Evolutionary conservation across 768 basidiomycete species (phyloP), one percentile per base, ranked within the genome.

Genomic region (Coprinellus micaceus): DNA sequence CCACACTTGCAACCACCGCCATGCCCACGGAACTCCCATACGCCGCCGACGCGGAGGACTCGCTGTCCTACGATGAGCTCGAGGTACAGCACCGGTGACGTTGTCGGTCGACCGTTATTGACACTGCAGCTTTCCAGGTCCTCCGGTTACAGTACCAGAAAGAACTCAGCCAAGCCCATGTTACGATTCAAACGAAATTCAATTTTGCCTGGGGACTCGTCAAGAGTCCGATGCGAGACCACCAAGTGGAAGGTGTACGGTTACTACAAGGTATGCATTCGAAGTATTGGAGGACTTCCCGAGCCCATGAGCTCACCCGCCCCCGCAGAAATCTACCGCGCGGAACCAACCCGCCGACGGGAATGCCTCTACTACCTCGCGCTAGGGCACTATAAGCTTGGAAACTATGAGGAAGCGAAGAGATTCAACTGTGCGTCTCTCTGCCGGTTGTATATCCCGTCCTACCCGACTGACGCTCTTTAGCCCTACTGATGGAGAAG

Each of bases 311-410:
- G 25, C 26, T 21, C 2, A 21, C 30, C 39, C 25, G 29, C 29
- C 33, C 24, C 48, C 15, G 25, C 65, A 98, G 97, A 98, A 53
- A 88, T 99, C 45, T 99, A 96, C 73, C 85, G 92, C 25, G 78
- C 84, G 15, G 94, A 97, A 59, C 88, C 95, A 4, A 71, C 84
- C 21, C 82, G 96, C 61, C 81, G 97, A 59, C 77, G 96, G 73
- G 97, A 98, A 73, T 98, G 96, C 64, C 74, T 98, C 33, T 99
- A 98, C 67, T 99, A 98, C 74, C 85, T 99, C 24, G 93, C 94
- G 2, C 77, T 98, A 13, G 97, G 97, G 0, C 86, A 98, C 71
- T 98, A 93, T 74, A 98, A 98, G 79, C 88, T 98, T 82, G 86
- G 87, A 11, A 94, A 98, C 68, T 98, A 88, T 68, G 89, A 90